Conservation (phyloP, 768 basidiomycete species). For the Russula dissimulans region DNA sequence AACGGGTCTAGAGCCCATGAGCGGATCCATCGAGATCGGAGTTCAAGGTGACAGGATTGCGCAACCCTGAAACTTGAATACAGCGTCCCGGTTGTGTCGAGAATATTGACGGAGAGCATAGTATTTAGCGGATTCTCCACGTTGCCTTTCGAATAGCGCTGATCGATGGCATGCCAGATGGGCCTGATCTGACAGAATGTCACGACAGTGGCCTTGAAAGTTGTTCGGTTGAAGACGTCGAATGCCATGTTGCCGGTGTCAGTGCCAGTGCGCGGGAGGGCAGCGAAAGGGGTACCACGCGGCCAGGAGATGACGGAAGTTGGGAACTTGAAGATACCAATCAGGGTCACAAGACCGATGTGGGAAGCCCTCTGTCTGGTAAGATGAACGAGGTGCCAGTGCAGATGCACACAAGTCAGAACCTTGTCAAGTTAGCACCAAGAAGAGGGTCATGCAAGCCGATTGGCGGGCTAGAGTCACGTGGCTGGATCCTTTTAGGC, state of each 20-base stretch:
- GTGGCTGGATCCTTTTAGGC: too few species aligned
- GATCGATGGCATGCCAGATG: constrained; percentile 56
- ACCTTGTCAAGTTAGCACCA: too few species aligned
- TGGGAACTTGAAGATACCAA: constrained; percentile 76
- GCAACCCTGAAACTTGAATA: constrained; percentile 84
- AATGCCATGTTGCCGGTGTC: constrained; percentile 59
- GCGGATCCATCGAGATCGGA: constrained; percentile 77
- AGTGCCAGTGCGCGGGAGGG: constrained; percentile 75
- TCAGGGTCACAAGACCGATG: constrained; percentile 74
- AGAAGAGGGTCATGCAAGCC: too few species aligned
- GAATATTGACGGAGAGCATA: constrained; percentile 84
- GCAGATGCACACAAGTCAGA: too few species aligned
- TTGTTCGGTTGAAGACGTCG: constrained; percentile 84
- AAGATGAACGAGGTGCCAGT: too few species aligned
- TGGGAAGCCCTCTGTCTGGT: too few species aligned
- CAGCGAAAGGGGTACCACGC: constrained; percentile 69
- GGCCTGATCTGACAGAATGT: constrained; percentile 55
- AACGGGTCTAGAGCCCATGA: constrained; percentile 71
- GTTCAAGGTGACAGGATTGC: constrained; percentile 75
- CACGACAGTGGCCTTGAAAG: constrained; percentile 68
- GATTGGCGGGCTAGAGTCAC: too few species aligned
- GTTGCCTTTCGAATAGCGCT: constrained; percentile 40
- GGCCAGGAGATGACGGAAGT: constrained; percentile 84
- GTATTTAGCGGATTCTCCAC: constrained; percentile 86
- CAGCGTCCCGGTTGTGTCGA: constrained; percentile 59